Conservation (phyloP, 1,284 basidiomycete species). For the Marasmius sp. region DNA sequence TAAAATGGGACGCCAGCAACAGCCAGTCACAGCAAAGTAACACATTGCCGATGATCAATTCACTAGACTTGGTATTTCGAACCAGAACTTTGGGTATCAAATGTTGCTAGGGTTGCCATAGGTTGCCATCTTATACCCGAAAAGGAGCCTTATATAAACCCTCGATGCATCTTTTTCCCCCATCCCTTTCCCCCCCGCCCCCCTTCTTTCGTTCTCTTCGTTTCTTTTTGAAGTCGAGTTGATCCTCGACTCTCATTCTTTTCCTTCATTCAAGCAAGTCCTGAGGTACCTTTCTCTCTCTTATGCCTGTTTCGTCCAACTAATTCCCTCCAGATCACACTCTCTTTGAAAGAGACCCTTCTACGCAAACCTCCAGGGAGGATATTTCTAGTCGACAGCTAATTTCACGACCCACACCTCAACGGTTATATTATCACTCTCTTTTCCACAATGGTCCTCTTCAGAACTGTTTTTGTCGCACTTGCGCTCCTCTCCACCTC, state of each 20-base stretch:
- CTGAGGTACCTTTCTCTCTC: constrained; percentile 13
- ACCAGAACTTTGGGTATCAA: constrained; percentile 7
- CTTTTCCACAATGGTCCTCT: constrained; percentile 53
- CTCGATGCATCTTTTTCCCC: neutral
- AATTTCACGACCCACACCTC: constrained; percentile 44
- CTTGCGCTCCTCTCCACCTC: constrained; percentile 52
- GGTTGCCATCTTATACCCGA: neutral
- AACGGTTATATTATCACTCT: constrained; percentile 41
- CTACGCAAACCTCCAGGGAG: constrained; percentile 56
- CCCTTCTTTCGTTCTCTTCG: constrained; percentile 24
- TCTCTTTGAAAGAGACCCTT: constrained; percentile 72
- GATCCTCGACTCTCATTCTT: constrained; percentile 50
- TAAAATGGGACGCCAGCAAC: no score
- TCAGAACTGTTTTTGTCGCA: constrained; percentile 51
- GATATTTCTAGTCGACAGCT: constrained; percentile 41
- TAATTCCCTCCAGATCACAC: constrained; percentile 41
- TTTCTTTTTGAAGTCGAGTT: constrained; percentile 55
- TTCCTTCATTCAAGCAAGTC: neutral
- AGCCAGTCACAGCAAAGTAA: no score
- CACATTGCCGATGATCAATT: no score
- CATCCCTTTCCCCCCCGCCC: constrained; percentile 11
- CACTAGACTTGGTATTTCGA: neutral
- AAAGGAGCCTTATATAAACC: constrained; percentile 13
- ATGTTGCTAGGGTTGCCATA: constrained; percentile 10
- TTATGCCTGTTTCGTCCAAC: neutral